Base-by-base conservation (phyloP, 257 asterid genomes). In the Cordia subcordata region DNA sequence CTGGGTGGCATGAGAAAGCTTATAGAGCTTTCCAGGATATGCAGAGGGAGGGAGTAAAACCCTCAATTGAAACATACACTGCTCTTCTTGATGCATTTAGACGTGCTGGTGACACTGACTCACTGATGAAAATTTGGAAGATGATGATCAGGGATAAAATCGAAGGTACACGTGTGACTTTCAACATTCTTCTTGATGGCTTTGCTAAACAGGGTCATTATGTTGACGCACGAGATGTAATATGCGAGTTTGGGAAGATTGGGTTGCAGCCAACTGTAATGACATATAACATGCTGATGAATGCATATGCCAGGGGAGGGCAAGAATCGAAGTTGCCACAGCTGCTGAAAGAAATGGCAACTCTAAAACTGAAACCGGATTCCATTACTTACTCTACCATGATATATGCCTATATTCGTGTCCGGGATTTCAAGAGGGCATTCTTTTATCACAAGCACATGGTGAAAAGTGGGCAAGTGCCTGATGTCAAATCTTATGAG, bases 221-320 rank as follows among this genome's bases (percentile, higher is more conserved):
- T 39, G 67, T 69, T 8, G 96, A 88, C 64, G 96, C 96, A 20
- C 81, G 99, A 68, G 96, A 92, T 11, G 91, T 88, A 0, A 58
- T 88, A 38, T 74, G 75, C 9, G 99, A 88, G 71, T 92, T 88
- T 67, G 93, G 88, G 60, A 92, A 84, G 72, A 64, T 77, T n/a
- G 97, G 99, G 22, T 70, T 82, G 44, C 83, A 61, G 11, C 99
- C 97, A 10, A 82, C 86, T 13, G 89, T 93, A 68, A 78, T 88
- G 99, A 92, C 99, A 0, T 92, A 88, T 72, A 92, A 92, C 62
- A 92, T 92, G 91, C 66, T 88, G 77, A 84, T 92, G 57, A 88
- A 92, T 62, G 97, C 96, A 0, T 93, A 92, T 58, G 96, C 91
- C 13, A 72, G 96, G 60, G 97, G 99, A 17, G 94, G 94, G 35